Percentiles rank a stretch among this genome's conserved stretches.
phyloP scores from a whole-genome alignment of 1,284 basidiomycete species.

The Trichosporon faecale region DNA sequence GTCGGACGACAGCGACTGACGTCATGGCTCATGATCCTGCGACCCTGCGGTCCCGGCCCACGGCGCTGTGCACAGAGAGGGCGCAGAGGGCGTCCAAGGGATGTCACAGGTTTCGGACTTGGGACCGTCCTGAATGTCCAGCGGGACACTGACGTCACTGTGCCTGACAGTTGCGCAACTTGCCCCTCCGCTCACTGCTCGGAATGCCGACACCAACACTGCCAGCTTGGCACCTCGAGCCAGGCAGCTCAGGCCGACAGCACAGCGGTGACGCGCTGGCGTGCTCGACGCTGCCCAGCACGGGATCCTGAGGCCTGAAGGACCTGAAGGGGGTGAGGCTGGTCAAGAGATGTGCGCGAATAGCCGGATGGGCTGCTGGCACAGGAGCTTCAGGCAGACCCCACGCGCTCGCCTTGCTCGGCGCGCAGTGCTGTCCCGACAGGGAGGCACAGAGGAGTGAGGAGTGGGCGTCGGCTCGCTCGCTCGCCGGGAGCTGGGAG shows the following conservation, averaged over 20 bases:
- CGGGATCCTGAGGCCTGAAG: not conserved
- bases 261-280: not conserved
- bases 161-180: not conserved
- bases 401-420: not conserved
- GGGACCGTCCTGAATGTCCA: not conserved
- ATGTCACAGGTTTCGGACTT: not conserved
- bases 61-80: not conserved
- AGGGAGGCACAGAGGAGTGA: not conserved
- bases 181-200: not conserved
- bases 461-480: not conserved
- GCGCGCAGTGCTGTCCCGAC: not conserved
- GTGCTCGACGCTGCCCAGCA: not conserved
- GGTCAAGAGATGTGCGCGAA: slow-evolving; percentile 3
- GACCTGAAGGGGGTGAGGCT: not conserved
- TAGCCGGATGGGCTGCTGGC: no score
- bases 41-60: not conserved
- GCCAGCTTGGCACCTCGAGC: not conserved
- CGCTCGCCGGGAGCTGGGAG: no score
- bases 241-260: not conserved
- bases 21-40: not conserved
- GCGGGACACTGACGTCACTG: slow-evolving; percentile 6
- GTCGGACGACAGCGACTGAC: not conserved
- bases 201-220: not conserved
- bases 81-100: not conserved
- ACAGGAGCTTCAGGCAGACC: not conserved